phyloP scores from a whole-genome alignment of 2,329 filamentous ascomycete species.

The Metarhizium humberi region DNA sequence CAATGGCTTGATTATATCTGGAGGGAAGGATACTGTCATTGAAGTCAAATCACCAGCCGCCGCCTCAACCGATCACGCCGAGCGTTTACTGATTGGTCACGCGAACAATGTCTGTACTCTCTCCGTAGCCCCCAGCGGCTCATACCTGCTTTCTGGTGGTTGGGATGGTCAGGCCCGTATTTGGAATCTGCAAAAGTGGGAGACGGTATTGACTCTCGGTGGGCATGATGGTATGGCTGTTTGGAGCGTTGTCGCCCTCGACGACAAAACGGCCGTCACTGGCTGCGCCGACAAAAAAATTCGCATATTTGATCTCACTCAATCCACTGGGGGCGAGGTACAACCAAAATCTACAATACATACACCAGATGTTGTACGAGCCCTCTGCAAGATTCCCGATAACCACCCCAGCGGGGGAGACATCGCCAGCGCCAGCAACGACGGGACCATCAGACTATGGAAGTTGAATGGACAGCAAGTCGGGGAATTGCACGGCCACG shows the following conservation, averaged over 20 bases:
- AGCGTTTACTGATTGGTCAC: constrained; percentile 80
- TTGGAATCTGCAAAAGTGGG: constrained; percentile 83
- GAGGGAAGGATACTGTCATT: constrained; percentile 86
- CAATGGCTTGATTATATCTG: constrained; percentile 76
- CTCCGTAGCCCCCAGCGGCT: constrained; percentile 64
- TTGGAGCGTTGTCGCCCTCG: constrained; percentile 84
- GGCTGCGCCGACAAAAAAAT: constrained; percentile 86
- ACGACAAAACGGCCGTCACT: constrained; percentile 75
- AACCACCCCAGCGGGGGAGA: constrained; percentile 74
- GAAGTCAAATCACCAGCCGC: constrained; percentile 71
- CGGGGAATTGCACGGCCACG: constrained; percentile 74
- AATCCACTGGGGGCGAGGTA: constrained; percentile 43
- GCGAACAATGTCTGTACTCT: constrained; percentile 80
- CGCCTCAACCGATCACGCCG: constrained; percentile 63
- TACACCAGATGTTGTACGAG: constrained; percentile 76
- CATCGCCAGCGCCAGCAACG: constrained; percentile 93
- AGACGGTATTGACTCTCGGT: constrained; percentile 58
- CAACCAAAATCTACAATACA: constrained; percentile 46
- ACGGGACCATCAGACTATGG: constrained; percentile 82
- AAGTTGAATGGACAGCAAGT: constrained; percentile 69
- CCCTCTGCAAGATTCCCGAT: constrained; percentile 71
- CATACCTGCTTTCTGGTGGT: constrained; percentile 77
- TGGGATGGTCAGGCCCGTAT: constrained; percentile 87
- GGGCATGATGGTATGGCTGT: constrained; percentile 71
- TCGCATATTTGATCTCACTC: constrained; percentile 67